Conservation (phyloP, 83 land plant genomes). For the Diphasiastrum complanatum region DNA sequence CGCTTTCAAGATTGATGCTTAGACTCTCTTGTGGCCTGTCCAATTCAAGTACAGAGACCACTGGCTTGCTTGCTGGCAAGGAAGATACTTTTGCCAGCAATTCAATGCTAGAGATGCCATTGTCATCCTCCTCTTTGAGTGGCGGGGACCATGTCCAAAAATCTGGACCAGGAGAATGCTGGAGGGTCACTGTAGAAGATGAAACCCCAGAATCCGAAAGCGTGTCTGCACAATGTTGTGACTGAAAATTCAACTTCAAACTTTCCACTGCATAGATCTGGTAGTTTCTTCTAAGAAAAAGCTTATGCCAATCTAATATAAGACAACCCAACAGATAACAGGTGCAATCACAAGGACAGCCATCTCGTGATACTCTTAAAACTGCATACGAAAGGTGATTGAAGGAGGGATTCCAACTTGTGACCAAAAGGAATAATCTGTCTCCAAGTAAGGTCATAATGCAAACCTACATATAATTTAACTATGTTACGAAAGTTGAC, state of each 20-base stretch:
- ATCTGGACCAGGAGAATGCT: conserved; percentile 84
- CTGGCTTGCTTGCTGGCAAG: too few species aligned
- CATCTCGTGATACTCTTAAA: too few species aligned
- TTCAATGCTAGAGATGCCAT: conserved; percentile 6
- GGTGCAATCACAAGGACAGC: too few species aligned
- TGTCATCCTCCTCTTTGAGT: conserved; percentile 11
- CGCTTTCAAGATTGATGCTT: conserved; percentile 59
- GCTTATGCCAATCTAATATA: too few species aligned
- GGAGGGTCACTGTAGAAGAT: conserved; percentile 25
- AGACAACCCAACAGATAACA: too few species aligned
- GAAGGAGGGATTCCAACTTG: too few species aligned
- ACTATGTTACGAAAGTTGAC: too few species aligned
- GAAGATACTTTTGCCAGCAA: too few species aligned
- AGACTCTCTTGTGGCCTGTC: conserved; percentile 35
- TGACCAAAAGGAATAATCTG: too few species aligned
- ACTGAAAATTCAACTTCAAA: background rate
- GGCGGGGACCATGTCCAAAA: conserved; percentile 99
- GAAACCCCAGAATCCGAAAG: conserved; percentile 11
- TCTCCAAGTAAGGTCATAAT: too few species aligned
- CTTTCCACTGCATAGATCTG: background rate
- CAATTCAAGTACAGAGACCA: conserved; percentile 49
- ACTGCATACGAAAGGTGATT: too few species aligned
- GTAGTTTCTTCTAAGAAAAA: background rate
- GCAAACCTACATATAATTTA: too few species aligned
- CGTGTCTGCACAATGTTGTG: background rate